phyloP scores from a whole-genome alignment of 257 asterid genomes.

The Scutellaria baicalensis region DNA sequence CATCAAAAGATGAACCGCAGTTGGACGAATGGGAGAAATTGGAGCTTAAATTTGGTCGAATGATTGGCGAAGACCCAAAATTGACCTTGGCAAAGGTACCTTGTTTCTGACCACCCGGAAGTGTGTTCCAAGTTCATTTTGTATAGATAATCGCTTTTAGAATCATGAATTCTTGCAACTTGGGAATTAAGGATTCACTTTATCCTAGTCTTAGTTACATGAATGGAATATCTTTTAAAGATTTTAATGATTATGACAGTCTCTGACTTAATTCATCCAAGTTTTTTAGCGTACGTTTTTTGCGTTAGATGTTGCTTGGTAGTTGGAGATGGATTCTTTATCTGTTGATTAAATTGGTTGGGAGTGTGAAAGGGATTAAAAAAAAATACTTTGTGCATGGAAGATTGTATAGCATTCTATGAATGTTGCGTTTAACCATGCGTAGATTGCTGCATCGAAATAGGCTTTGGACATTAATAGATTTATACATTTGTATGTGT shows the following conservation, averaged over 20 bases:
- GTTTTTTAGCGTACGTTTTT: background rate
- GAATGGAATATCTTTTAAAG: background rate
- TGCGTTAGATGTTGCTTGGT: background rate
- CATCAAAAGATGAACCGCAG: conserved; percentile 59
- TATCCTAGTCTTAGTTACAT: background rate
- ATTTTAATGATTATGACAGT: background rate
- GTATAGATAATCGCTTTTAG: background rate
- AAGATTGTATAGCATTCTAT: background rate
- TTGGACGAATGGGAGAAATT: conserved; percentile 77
- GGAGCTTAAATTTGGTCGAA: conserved; percentile 92
- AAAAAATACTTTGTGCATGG: background rate
- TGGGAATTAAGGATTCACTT: background rate
- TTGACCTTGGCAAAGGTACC: conserved; percentile 81
- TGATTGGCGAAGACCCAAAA: conserved; percentile 98
- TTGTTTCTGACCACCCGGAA: background rate
- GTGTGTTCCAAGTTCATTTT: background rate
- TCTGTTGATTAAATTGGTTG: conserved; percentile 1
- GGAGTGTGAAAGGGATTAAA: background rate
- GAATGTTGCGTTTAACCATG: background rate
- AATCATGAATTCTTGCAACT: background rate
- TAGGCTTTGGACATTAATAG: background rate
- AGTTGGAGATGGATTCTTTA: background rate
- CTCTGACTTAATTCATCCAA: background rate
- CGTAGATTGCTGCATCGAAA: background rate
- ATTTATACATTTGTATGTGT: background rate